phyloP scores from a whole-genome alignment of 2,329 filamentous ascomycete species.

The Ascochyta koolunga region DNA sequence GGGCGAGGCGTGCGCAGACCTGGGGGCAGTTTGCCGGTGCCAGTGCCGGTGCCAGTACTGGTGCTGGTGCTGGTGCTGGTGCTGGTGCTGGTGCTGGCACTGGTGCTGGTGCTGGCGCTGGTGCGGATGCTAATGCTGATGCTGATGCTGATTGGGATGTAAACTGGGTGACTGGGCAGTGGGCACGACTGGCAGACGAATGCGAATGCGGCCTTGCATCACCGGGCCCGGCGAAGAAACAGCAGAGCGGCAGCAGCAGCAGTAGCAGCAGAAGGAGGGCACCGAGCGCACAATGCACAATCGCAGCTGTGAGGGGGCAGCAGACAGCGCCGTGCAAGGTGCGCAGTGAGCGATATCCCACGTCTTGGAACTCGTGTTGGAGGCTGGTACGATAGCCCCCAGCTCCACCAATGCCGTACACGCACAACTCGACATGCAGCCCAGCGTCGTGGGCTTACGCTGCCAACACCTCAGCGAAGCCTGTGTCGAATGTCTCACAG shows the following conservation, averaged over 20 bases:
- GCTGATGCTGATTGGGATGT: slow-evolving; percentile 16
- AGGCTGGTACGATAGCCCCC: slow-evolving; percentile 17
- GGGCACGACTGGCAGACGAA: slow-evolving; percentile 14
- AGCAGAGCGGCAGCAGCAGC: no score
- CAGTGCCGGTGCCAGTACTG: no score
- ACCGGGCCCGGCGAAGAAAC: slow-evolving; percentile 5
- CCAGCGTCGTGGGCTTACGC: slow-evolving; percentile 9
- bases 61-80: no score
- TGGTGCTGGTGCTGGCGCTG: no score
- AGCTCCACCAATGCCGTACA: slow-evolving; percentile 10
- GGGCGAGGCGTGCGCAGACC: slow-evolving; percentile 10
- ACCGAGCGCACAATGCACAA: slow-evolving; percentile 4
- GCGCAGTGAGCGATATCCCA: slow-evolving; percentile 5
- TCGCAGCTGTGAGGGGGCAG: not conserved
- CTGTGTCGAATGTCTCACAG: slow-evolving; percentile 11
- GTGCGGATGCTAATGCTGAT: no score
- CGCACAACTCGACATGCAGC: slow-evolving; percentile 1
- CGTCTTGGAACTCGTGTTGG: slow-evolving; percentile 13
- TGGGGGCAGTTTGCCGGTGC: slow-evolving; percentile 24
- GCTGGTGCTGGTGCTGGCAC: no score
- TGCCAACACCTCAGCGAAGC: slow-evolving; percentile 3
- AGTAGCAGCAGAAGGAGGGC: slow-evolving; percentile 2
- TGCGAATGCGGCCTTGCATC: slow-evolving; percentile 16
- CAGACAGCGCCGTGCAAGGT: not conserved
- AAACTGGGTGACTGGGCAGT: slow-evolving; percentile 10